These are phyloP conservation scores for Taxillus chinensis DNA, from an alignment of 164 flowering plant genomes.

Conservation along the genomic window DNA sequence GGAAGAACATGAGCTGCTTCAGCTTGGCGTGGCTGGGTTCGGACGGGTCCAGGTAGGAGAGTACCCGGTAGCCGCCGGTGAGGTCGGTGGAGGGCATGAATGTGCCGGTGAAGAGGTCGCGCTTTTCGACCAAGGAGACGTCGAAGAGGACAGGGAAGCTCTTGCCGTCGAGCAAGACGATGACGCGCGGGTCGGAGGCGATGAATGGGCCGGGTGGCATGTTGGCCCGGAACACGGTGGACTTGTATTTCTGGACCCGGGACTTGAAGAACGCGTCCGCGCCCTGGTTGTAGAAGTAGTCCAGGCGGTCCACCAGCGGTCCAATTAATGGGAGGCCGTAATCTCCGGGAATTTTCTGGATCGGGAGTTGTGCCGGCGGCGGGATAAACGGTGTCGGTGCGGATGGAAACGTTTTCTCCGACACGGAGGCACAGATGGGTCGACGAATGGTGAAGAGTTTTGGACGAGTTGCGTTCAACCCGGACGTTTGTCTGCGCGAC, in stretches of 20 bases:
- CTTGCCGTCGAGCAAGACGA: conserved; percentile 64
- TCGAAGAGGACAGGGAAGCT: conserved; percentile 81
- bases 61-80: conserved; percentile 79
- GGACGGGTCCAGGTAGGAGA: conserved; percentile 73
- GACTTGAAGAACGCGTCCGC: conserved; percentile 57
- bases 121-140: conserved; percentile 60
- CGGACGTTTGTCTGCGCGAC: background rate
- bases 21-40: conserved; percentile 70
- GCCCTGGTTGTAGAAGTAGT: conserved; percentile 64
- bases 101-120: conserved; percentile 67
- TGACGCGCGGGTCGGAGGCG: conserved; percentile 40
- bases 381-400: conserved; percentile 1
- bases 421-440: conserved; percentile 25
- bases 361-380: conserved; percentile 24
- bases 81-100: conserved; percentile 67
- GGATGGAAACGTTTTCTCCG: conserved; percentile 15
- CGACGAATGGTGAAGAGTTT: background rate
- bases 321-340: conserved; percentile 66
- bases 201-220: conserved; percentile 83
- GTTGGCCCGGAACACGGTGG: conserved; percentile 72
- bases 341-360: conserved; percentile 51
- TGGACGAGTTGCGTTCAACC: background rate
- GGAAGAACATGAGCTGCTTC: conserved; percentile 48
- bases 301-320: conserved; percentile 52
- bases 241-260: conserved; percentile 37